Evolutionary conservation across 306 rosid genomes (phyloP).

Genomic region (Vigna angularis): DNA sequence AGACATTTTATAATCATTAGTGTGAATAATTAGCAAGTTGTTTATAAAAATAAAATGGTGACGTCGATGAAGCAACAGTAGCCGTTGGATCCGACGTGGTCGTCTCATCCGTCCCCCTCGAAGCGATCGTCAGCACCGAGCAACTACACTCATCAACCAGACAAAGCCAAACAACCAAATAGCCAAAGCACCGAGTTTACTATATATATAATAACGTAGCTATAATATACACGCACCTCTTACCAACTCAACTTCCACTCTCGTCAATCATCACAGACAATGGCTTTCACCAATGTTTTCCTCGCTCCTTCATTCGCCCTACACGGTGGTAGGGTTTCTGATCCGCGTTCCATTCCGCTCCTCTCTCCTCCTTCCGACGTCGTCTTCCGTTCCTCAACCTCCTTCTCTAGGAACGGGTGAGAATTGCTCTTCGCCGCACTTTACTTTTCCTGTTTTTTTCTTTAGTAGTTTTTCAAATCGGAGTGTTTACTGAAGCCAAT

Average conservation of each 20-base stretch:
- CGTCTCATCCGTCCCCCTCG: neutral
- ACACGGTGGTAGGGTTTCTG: slow-evolving; percentile 46
- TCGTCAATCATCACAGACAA: slow-evolving; percentile 17
- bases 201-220: neutral
- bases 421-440: neutral
- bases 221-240: neutral
- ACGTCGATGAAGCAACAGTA: too few species aligned
- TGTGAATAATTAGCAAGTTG: too few species aligned
- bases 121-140: neutral
- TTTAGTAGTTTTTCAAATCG: neutral
- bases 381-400: slow-evolving; percentile 32
- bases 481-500: neutral
- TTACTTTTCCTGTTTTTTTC: neutral
- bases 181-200: neutral
- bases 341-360: slow-evolving; percentile 47
- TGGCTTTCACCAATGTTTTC: slow-evolving; percentile 65
- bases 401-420: slow-evolving; percentile 50
- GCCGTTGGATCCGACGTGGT: neutral
- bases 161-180: neutral
- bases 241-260: slow-evolving; percentile 8
- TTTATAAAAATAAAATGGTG: too few species aligned
- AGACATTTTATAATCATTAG: too few species aligned
- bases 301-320: slow-evolving; percentile 56
- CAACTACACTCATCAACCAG: neutral
- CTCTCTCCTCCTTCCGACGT: slow-evolving; percentile 41